Evolutionary conservation across 2,329 filamentous ascomycete genomes (phyloP).

Genomic region (Drechslera avenae): DNA sequence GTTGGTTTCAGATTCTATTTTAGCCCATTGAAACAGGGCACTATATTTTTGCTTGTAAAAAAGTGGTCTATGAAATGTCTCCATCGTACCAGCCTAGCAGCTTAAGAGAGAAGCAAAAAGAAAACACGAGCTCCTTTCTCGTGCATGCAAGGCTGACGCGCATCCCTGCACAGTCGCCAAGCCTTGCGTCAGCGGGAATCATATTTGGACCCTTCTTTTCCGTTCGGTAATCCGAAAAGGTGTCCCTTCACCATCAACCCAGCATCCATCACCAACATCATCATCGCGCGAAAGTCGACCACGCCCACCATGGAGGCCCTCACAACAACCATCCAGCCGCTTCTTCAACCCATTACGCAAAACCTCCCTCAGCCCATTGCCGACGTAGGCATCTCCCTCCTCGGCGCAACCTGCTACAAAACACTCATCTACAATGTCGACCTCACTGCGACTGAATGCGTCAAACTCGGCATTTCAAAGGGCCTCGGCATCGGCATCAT

Average conservation of each 20-base stretch:
- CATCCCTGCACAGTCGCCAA: constrained; percentile 11
- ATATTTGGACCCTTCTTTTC: constrained; percentile 1
- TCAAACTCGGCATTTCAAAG: constrained; percentile 91
- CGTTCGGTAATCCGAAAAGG: constrained; percentile 4
- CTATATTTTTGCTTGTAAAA: no score
- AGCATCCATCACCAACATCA: neutral
- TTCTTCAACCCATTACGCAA: constrained; percentile 52
- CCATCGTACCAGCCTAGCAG: no score
- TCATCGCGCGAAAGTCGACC: neutral
- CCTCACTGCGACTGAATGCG: constrained; percentile 74
- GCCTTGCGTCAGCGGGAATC: constrained; percentile 19
- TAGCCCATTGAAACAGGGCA: no score
- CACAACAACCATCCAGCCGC: constrained; percentile 37
- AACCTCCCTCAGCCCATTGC: constrained; percentile 50
- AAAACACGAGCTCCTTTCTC: no score
- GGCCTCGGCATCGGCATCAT: constrained; percentile 93
- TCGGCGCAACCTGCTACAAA: constrained; percentile 85
- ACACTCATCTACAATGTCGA: constrained; percentile 85
- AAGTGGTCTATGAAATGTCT: no score
- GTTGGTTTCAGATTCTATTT: no score
- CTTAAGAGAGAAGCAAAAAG: no score
- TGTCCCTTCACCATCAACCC: constrained; percentile 10
- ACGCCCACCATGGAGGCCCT: constrained; percentile 51
- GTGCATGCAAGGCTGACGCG: no score
- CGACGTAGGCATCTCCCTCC: constrained; percentile 57